Conservation (phyloP, 257 asterid genomes). For the Verbena officinalis region DNA sequence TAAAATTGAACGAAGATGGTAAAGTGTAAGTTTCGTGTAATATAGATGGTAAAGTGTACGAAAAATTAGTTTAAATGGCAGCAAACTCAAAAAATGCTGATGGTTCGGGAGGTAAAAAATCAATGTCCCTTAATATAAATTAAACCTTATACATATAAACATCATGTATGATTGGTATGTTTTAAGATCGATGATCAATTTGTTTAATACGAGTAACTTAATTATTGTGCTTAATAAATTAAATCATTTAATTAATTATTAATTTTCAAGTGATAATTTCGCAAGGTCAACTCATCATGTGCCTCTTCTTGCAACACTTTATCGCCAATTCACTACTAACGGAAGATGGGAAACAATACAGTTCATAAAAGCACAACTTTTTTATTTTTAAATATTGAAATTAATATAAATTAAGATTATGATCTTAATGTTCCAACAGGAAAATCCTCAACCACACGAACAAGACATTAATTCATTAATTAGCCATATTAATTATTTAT, state of each 20-base stretch:
- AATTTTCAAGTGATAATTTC: neutral
- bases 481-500: neutral
- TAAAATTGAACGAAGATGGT: too few relatives aligned
- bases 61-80: too few relatives aligned
- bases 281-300: slow-evolving; percentile 40
- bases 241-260: neutral
- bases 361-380: slow-evolving; percentile 25
- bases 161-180: slow-evolving; percentile 35
- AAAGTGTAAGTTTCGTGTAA: too few relatives aligned
- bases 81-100: too few relatives aligned
- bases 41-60: too few relatives aligned
- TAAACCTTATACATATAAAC: slow-evolving; percentile 10
- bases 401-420: neutral
- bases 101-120: too few relatives aligned
- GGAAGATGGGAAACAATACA: slow-evolving; percentile 39
- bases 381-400: neutral
- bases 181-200: too few relatives aligned
- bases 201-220: slow-evolving; percentile 18
- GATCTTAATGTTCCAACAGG: slow-evolving; percentile 28
- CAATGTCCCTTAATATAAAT: too few relatives aligned
- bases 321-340: slow-evolving; percentile 12
- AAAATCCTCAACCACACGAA: slow-evolving; percentile 32
- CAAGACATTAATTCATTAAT: neutral
- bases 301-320: slow-evolving; percentile 15
- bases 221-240: neutral